Evolutionary conservation across 2,329 filamentous ascomycete species (phyloP).

Genomic region (Penicillium capsulatum): DNA sequence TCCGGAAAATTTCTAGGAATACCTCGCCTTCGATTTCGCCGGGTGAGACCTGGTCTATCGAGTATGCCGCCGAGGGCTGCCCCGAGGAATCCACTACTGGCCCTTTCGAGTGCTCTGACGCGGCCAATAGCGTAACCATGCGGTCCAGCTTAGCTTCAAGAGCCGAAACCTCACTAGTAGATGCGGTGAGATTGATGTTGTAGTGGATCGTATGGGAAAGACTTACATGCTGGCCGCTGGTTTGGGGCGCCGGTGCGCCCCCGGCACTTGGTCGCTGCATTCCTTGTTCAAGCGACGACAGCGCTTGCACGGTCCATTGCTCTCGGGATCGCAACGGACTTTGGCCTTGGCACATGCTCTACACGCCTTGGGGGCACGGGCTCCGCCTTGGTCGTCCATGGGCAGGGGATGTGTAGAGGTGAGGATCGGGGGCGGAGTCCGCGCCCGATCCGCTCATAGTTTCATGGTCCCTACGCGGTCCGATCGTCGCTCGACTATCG

Average conservation of each 20-base stretch:
- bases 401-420: no score
- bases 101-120: constrained; percentile 15
- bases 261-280: constrained; percentile 24
- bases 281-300: constrained; percentile 27
- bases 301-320: constrained; percentile 15
- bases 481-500: no score
- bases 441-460: no score
- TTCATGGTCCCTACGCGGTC: no score
- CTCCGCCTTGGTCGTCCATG: constrained; percentile 4
- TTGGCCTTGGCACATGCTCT: constrained; percentile 21
- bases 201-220: background rate
- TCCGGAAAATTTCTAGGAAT: constrained; percentile 12
- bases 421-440: no score
- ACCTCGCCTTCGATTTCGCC: constrained; percentile 10
- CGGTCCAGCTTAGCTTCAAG: constrained; percentile 28
- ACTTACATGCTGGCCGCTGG: constrained; percentile 7
- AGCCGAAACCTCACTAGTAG: constrained; percentile 21
- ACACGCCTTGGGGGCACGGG: constrained; percentile 18
- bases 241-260: constrained; percentile 20
- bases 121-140: constrained; percentile 23
- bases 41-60: constrained; percentile 5
- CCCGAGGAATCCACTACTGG: no score
- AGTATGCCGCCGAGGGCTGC: constrained; percentile 3
- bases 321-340: constrained; percentile 18
- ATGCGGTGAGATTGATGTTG: background rate